Evolutionary conservation across 1,284 basidiomycete species (phyloP).

Genomic region (Rhodotorula sp.): DNA sequence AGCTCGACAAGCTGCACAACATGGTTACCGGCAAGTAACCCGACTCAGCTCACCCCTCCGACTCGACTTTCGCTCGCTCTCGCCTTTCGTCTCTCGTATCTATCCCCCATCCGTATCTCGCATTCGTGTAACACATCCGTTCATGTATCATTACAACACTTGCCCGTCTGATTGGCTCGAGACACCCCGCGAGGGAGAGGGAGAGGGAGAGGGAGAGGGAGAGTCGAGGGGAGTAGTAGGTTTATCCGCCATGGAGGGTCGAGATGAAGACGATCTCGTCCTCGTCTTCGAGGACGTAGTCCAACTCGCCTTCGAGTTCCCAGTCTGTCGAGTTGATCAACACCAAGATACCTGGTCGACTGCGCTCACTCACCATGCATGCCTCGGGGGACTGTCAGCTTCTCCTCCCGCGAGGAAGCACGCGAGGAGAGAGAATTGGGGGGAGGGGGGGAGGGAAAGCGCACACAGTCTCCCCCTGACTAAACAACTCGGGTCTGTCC

Average conservation of each 20-base stretch:
- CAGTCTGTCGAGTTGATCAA: slow-evolving; percentile 96
- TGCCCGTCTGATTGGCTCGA: not conserved
- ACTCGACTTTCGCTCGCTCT: too few species aligned
- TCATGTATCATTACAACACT: not conserved
- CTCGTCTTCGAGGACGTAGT: slow-evolving; percentile 71
- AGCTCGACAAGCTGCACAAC: slow-evolving; percentile 30
- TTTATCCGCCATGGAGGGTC: slow-evolving; percentile 79
- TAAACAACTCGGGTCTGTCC: slow-evolving; percentile 84
- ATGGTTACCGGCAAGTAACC: not conserved
- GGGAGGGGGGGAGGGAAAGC: slow-evolving; percentile 42
- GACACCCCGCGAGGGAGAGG: too few species aligned
- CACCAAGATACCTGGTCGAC: slow-evolving; percentile 92
- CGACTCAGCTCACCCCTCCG: not conserved
- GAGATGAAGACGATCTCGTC: slow-evolving; percentile 97
- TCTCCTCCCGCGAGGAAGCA: too few species aligned
- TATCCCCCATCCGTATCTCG: too few species aligned
- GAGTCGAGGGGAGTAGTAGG: too few species aligned
- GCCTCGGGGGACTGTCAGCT: too few species aligned
- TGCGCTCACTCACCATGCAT: slow-evolving; percentile 49
- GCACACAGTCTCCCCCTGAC: slow-evolving; percentile 83
- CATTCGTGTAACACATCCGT: too few species aligned
- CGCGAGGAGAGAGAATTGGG: too few species aligned
- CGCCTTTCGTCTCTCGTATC: too few species aligned
- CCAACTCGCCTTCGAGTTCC: slow-evolving; percentile 94
- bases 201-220: too few species aligned